Conservation (phyloP, 2,329 filamentous ascomycete genomes). For the Claviceps sp. region DNA sequence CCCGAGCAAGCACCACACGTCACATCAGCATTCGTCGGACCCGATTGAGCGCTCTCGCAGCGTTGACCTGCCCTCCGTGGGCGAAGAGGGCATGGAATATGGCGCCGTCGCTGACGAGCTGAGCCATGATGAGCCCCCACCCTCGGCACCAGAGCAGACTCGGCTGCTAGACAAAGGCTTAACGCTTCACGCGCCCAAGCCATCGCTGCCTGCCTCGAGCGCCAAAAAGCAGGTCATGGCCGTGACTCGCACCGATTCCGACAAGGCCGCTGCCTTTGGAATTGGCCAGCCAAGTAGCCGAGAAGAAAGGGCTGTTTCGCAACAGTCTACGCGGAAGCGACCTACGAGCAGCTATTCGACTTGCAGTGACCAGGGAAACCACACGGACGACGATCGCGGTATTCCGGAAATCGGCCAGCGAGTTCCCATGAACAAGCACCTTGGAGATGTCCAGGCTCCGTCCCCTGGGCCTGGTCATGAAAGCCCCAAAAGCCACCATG, state of each 20-base stretch:
- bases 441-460: conserved; percentile 91
- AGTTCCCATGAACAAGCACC: conserved; percentile 85
- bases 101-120: conserved; percentile 41
- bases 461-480: conserved; percentile 52
- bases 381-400: conserved; percentile 63
- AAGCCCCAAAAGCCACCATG: conserved; percentile 40
- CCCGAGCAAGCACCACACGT: conserved; percentile 21
- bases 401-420: conserved; percentile 87
- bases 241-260: conserved; percentile 87
- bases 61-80: conserved; percentile 70
- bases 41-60: conserved; percentile 53
- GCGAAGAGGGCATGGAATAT: conserved; percentile 85
- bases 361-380: conserved; percentile 32
- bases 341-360: conserved; percentile 45
- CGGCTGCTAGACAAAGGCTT: conserved; percentile 68
- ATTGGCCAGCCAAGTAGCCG: conserved; percentile 54
- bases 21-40: conserved; percentile 23
- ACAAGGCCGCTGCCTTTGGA: conserved; percentile 70
- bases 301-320: conserved; percentile 33
- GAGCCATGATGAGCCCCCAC: conserved; percentile 17
- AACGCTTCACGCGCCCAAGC: conserved; percentile 78
- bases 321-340: conserved; percentile 46
- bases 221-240: conserved; percentile 71
- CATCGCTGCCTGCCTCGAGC: conserved; percentile 66
- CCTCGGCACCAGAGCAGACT: conserved; percentile 52